These are phyloP conservation scores for Cladosporium phlei DNA, from an alignment of 2,329 filamentous ascomycete genomes.

Conservation along the genomic window DNA sequence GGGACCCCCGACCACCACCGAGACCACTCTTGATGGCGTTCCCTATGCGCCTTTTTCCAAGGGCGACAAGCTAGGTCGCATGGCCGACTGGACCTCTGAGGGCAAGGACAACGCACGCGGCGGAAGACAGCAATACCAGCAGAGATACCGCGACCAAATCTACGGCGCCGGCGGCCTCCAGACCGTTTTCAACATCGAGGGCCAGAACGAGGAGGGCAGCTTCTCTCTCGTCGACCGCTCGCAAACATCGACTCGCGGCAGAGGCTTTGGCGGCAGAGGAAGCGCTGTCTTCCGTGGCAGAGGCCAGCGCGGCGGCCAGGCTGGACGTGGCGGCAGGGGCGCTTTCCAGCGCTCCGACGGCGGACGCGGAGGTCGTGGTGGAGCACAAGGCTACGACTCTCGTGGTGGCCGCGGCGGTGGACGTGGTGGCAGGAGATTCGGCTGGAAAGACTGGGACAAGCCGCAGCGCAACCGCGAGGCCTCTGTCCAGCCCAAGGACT, in stretches of 20 bases:
- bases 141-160: constrained; percentile 91
- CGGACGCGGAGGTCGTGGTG: constrained; percentile 58
- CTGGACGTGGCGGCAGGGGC: constrained; percentile 62
- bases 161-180: constrained; percentile 83
- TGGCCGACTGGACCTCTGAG: constrained; percentile 96
- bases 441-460: constrained; percentile 99
- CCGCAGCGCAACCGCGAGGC: constrained; percentile 92
- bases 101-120: constrained; percentile 75
- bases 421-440: constrained; percentile 78
- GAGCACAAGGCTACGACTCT: constrained; percentile 68
- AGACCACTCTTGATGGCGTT: constrained; percentile 88
- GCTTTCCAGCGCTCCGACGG: constrained; percentile 69
- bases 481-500: constrained; percentile 90
- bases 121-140: constrained; percentile 82
- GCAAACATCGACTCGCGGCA: constrained; percentile 75
- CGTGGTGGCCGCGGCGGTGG: constrained; percentile 63
- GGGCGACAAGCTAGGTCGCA: constrained; percentile 95
- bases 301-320: constrained; percentile 68
- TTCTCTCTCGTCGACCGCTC: constrained; percentile 98
- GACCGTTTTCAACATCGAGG: constrained; percentile 76
- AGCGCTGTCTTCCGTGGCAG: constrained; percentile 82
- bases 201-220: constrained; percentile 86
- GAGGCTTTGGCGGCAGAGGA: constrained; percentile 77
- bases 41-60: constrained; percentile 98
- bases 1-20: constrained; percentile 76